A percentile compares a stretch with the other conserved stretches of the same genome.
phyloP scores from a whole-genome alignment of 371 early-diverging fungal genomes.

The Fennellomyces sp. region DNA sequence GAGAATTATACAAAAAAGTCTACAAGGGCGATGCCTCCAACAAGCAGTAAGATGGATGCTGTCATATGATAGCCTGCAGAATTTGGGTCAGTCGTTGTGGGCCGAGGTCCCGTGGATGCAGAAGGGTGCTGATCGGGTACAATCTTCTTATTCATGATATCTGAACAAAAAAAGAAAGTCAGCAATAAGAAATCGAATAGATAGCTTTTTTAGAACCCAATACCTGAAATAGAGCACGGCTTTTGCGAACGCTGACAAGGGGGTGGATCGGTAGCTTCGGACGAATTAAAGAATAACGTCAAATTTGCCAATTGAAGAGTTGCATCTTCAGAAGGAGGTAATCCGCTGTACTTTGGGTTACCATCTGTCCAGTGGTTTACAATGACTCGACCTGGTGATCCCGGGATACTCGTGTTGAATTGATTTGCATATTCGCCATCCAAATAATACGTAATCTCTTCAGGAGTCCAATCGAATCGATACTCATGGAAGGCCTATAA shows the following conservation, averaged over 20 bases:
- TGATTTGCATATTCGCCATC: conserved; percentile 25
- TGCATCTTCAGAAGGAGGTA: conserved; percentile 28
- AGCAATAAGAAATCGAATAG: too few relatives aligned
- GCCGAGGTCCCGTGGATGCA: too few relatives aligned
- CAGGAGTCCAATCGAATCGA: conserved; percentile 47
- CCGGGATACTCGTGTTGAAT: conserved; percentile 37
- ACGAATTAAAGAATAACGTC: conserved; percentile 48
- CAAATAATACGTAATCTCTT: conserved; percentile 31
- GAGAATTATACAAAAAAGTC: too few relatives aligned
- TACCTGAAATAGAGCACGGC: conserved; percentile 20
- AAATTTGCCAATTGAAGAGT: conserved; percentile 30
- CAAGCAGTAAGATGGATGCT: too few relatives aligned
- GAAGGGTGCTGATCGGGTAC: too few relatives aligned
- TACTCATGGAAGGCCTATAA: conserved; percentile 47
- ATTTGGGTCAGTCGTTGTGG: too few relatives aligned
- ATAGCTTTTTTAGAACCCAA: background rate
- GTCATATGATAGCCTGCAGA: too few relatives aligned
- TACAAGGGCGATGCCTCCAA: too few relatives aligned
- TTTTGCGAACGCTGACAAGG: conserved; percentile 7
- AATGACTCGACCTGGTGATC: conserved; percentile 33
- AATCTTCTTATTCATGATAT: conserved; percentile 8
- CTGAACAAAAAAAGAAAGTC: background rate
- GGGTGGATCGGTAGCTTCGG: conserved; percentile 17
- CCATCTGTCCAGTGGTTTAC: conserved; percentile 55
- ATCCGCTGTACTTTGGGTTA: conserved; percentile 41